Base-by-base conservation (phyloP, 1,284 basidiomycete genomes). In the Cryptococcus neoformans region DNA sequence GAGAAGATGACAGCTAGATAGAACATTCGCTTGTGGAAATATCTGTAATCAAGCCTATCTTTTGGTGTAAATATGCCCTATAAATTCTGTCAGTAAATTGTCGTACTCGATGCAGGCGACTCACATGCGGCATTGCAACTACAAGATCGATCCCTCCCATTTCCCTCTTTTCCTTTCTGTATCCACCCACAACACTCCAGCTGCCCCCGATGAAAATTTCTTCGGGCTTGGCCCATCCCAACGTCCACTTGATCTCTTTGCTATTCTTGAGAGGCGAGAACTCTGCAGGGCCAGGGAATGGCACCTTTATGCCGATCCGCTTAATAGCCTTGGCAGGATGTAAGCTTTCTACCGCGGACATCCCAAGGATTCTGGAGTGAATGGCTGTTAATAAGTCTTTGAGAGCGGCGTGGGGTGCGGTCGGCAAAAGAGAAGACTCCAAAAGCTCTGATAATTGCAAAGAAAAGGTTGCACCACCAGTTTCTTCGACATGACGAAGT, bases 11-110 rank as follows among this genome's bases (percentile, higher is more conserved):
- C 84, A 7, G 92, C 88, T 11, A 98, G 83, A 77, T 93, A 99
- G 73, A 89, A 94, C 0, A 90, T 88, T 45, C 90, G 82, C 76
- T 99, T 99, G 74, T 95, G 88, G 72, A 95, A 94, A 76, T 90
- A 94, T 16, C 96, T 85, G 39, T 86, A 85, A 70, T 94, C 89
- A 55, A 93, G 80, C 64, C 93, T 90, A 72, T 99, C 95, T 74
- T 98, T 99, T 65, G 94, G 90, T 78, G 96, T 92, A 68, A 99
- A 93, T 34, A 97, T 63, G 28, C 55, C 52, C 74, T 17, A 14
- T 38, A 47, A 12, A 51, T 49, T 45, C 40, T 10, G n/a, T 56
- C 44, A 56, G 50, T 17, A 50, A 52, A 21, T 12, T 17, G 5
- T 3, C 7, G 35, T 17, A 5, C 51, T 12, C 17, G 1, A 5